These are phyloP conservation scores for Collybiopsis confluens DNA, from an alignment of 768 basidiomycete species.

Conservation along the genomic window DNA sequence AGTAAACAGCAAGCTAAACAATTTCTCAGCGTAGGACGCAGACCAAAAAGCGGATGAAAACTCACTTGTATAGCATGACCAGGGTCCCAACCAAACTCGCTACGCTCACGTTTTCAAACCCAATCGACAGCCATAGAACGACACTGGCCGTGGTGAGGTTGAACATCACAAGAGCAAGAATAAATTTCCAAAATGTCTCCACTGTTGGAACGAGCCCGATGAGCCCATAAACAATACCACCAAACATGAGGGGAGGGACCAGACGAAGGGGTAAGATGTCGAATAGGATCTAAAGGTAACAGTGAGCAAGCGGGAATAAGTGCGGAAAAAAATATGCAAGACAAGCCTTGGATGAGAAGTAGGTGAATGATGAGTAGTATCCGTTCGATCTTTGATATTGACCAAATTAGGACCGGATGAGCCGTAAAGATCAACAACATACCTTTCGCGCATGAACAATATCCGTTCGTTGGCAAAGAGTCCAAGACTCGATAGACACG, in stretches of 20 bases:
- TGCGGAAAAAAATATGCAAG: slow-evolving; percentile 5
- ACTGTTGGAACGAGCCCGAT: slow-evolving; percentile 93
- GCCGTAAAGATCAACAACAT: slow-evolving; percentile 11
- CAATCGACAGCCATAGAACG: slow-evolving; percentile 85
- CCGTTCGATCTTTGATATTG: slow-evolving; percentile 73
- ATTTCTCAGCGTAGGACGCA: slow-evolving; percentile 6
- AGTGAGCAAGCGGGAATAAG: neutral
- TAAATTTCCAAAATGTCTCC: slow-evolving; percentile 95
- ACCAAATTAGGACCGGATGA: neutral
- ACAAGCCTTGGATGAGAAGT: slow-evolving; percentile 87
- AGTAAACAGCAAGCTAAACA: slow-evolving; percentile 81
- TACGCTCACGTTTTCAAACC: slow-evolving; percentile 80
- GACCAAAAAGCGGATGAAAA: slow-evolving; percentile 13
- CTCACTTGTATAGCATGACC: slow-evolving; percentile 98
- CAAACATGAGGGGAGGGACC: slow-evolving; percentile 92
- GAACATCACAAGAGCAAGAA: slow-evolving; percentile 92
- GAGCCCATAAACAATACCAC: slow-evolving; percentile 91
- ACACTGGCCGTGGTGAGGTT: slow-evolving; percentile 94
- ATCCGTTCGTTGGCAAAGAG: slow-evolving; percentile 94
- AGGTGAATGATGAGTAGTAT: slow-evolving; percentile 95
- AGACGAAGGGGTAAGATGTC: slow-evolving; percentile 93
- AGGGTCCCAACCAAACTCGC: slow-evolving; percentile 93
- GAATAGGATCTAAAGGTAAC: slow-evolving; percentile 68
- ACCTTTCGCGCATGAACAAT: slow-evolving; percentile 98
- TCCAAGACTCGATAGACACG: slow-evolving; percentile 89